Evolutionary conservation across 2,329 filamentous ascomycete genomes (phyloP), one percentile per base, ranked within the genome.

Genomic region (Scedosporium aurantiacum): DNA sequence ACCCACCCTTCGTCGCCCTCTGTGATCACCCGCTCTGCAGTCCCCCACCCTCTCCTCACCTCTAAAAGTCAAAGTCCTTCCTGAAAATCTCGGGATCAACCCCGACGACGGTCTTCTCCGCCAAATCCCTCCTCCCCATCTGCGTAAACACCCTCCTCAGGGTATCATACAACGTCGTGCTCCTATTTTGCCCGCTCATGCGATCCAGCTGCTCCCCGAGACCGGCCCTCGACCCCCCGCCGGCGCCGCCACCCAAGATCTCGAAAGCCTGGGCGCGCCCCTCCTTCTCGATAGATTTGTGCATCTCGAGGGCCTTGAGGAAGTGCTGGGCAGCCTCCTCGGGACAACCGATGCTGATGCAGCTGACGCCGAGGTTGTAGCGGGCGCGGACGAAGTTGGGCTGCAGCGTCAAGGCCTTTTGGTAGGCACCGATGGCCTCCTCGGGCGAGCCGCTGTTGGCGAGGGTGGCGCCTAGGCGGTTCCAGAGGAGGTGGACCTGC

Each of bases 321-420:
- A 99, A 83, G 75, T 99, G 94, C 63, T 91, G 88, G 2, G 94
- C 94, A 0, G 94, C 94, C 76, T 97, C 90, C 16, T 90, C 88
- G 72, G 91, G 92, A 74, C 93, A 97, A 61, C 92, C 92, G 67
- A 97, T 96, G 75, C 97, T 97, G 74, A 99, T 97, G 74, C 94
- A 97, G 63, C 86, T 90, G 8, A 97, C 94, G 55, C 94, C 94
- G 1, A 99, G 84, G 74, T 99, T 99, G 78, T 99, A 99, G 54
- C 94, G 84, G 2, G 94, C 94, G 63, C 94, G 89, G 18, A 99
- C 95, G 71, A 99, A 99, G 77, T 99, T 99, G 61, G 93, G 90
- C 62, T 92, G 89, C 63, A 97, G 83, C 52, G 86, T 88, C 7
- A 99, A 83, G 0, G 94, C 94, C 71, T 93, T 91, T 69, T 95